A percentile compares a stretch with the other conserved stretches of the same genome.
phyloP scores from a whole-genome alignment of 768 basidiomycete species.

The Ramaria rubella region DNA sequence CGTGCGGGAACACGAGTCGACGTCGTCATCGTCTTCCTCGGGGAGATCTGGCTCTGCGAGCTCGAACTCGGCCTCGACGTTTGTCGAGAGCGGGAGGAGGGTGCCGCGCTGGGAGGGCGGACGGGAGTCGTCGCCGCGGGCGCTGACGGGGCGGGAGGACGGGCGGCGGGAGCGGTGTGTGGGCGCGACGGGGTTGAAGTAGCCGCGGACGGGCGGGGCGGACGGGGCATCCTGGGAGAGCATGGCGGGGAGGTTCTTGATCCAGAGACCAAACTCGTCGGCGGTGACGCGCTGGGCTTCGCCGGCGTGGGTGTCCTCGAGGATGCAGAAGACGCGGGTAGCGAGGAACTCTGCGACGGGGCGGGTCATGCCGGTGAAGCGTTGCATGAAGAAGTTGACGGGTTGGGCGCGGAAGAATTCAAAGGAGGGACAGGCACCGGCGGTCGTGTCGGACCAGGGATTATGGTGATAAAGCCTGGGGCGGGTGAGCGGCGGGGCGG shows the following conservation, averaged over 20 bases:
- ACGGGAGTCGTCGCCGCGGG: slow-evolving; percentile 20
- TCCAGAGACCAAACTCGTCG: slow-evolving; percentile 80
- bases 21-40: slow-evolving; percentile 26
- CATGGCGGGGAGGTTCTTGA: slow-evolving; percentile 69
- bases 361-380: slow-evolving; percentile 85
- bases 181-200: slow-evolving; percentile 55
- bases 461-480: slow-evolving; percentile 92
- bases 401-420: slow-evolving; percentile 72
- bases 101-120: slow-evolving; percentile 39
- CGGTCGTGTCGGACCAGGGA: slow-evolving; percentile 93
- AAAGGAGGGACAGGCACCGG: slow-evolving; percentile 75
- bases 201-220: slow-evolving; percentile 1
- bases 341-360: slow-evolving; percentile 86
- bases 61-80: slow-evolving; percentile 36
- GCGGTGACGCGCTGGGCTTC: slow-evolving; percentile 61
- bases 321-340: slow-evolving; percentile 74
- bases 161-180: slow-evolving; percentile 67
- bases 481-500: slow-evolving; percentile 11
- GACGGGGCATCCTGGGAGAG: slow-evolving; percentile 26
- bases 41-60: slow-evolving; percentile 15
- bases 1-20: slow-evolving; percentile 43
- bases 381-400: slow-evolving; percentile 77
- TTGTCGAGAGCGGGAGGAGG: slow-evolving; percentile 39
- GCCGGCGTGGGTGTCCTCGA: slow-evolving; percentile 55
- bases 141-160: slow-evolving; percentile 46